Evolutionary conservation across 306 rosid genomes (phyloP), one percentile per base, ranked within the genome.

Genomic region (Hippophae tibetana): DNA sequence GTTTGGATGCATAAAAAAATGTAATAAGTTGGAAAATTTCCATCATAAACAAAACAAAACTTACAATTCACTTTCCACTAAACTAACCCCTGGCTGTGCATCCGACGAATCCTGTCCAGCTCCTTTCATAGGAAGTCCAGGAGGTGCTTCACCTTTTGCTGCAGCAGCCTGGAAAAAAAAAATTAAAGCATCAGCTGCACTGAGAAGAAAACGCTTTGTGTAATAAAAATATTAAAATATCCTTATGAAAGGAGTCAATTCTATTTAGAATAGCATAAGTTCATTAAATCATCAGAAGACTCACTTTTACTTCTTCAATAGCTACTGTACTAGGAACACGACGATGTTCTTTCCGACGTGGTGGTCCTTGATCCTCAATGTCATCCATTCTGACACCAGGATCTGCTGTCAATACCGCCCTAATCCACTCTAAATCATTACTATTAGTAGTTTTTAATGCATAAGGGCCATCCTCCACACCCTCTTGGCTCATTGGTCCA

Each of bases 111-210:
- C 97, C 86, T 88, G 99, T 68, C 97, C 95, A 52, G 97, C 90
- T 72, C 97, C 96, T 81, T 89, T 93, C 72, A 88, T 75, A 61
- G 99, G 99, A 42, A 93, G 97, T 70, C 99, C 97, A 72, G 84
- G 85, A 72, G 99, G 99, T 63, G 99, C 99, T 79, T 93, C 99
- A 18, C 99, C 99, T 74, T 93, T 93, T 7, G 97, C 97, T 55
- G 99, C 99, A 13, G 99, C 99, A 56, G 99, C 99, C 99, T 93
- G 82, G 56, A 73, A 70, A 62, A 51, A 55, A 56, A 61, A 73
- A 72, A 44, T 44, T 71, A 58, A 69, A 27, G 8, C 31, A 63
- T 53, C 18, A 46, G 43, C 14, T 5, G 60, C 42, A 18, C 14
- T 52, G 18, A 23, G 45, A 47, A 18, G 23, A 18, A 18, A 48